Evolutionary conservation across 805 yeast genomes (phyloP).

Genomic region (Saturnispora sekii): DNA sequence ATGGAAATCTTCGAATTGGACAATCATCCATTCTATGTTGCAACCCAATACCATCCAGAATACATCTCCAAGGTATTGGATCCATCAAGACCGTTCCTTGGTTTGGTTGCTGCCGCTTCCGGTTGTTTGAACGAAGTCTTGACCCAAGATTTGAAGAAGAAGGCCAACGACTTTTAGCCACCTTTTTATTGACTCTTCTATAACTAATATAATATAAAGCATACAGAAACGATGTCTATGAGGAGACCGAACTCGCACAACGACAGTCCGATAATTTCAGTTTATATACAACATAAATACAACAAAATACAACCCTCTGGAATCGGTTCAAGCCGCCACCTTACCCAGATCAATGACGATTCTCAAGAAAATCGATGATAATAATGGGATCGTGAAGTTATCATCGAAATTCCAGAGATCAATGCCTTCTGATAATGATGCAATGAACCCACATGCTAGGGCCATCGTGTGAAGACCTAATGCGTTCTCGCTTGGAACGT

Average conservation of each 20-base stretch:
- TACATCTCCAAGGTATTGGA: constrained; percentile 92
- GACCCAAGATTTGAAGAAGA: constrained; percentile 27
- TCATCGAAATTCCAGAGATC: constrained; percentile 76
- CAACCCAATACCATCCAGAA: constrained; percentile 98
- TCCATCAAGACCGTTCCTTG: constrained; percentile 94
- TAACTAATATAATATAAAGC: not conserved
- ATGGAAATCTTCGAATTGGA: constrained; percentile 89
- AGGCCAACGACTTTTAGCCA: constrained; percentile 24
- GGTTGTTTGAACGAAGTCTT: constrained; percentile 69
- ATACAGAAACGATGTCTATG: not conserved
- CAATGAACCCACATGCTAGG: constrained; percentile 64
- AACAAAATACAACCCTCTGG: not conserved
- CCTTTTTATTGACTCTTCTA: not conserved
- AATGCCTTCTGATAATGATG: constrained; percentile 79
- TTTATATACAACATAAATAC: no score
- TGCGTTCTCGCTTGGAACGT: constrained; percentile 53
- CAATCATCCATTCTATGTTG: constrained; percentile 85
- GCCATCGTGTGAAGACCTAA: constrained; percentile 47
- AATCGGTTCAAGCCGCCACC: not conserved
- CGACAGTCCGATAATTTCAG: no score
- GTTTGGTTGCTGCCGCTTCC: constrained; percentile 88
- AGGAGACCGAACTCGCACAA: not conserved
- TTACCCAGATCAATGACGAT: constrained; percentile 15
- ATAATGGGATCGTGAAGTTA: constrained; percentile 86
- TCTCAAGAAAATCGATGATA: constrained; percentile 58